Conservation (phyloP, 2,329 filamentous ascomycete species). For the Ramichloridium luteum region DNA sequence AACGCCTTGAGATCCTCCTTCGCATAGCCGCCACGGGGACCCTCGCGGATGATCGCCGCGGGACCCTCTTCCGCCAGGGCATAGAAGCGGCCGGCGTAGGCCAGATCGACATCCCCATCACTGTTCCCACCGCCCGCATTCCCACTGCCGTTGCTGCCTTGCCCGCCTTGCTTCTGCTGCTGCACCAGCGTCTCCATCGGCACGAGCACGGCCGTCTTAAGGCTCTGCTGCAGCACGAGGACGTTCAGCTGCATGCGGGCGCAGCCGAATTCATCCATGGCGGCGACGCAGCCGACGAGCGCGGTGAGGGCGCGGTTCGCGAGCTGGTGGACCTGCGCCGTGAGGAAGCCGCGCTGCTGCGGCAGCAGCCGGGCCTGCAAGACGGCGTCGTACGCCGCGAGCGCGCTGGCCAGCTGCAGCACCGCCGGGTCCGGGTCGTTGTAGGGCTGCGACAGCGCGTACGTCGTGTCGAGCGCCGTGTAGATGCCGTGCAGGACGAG, state of each 20-base stretch:
- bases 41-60: conserved; percentile 28
- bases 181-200: no score
- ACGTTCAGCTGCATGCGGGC: conserved; percentile 89
- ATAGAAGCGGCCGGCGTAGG: conserved; percentile 55
- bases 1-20: conserved; percentile 31
- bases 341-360: conserved; percentile 58
- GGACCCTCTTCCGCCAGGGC: conserved; percentile 51
- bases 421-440: conserved; percentile 69
- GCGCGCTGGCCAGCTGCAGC: conserved; percentile 67
- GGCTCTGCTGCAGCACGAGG: conserved; percentile 86
- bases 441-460: conserved; percentile 55
- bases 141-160: no score
- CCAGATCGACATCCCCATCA: conserved; percentile 53
- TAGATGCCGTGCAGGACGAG: conserved; percentile 70
- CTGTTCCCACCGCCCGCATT: no score
- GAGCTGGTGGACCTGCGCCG: conserved; percentile 61
- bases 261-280: conserved; percentile 75
- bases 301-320: conserved; percentile 66
- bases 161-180: no score
- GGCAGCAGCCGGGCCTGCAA: conserved; percentile 59
- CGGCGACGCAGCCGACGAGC: conserved; percentile 57
- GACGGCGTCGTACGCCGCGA: conserved; percentile 81
- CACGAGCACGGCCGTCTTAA: conserved; percentile 77
- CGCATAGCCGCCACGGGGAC: conserved; percentile 20
- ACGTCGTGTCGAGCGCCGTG: conserved; percentile 36